A percentile compares a stretch with the other conserved stretches of the same genome.
phyloP scores from a whole-genome alignment of 75 land plant genomes.

The Picea sitchensis region DNA sequence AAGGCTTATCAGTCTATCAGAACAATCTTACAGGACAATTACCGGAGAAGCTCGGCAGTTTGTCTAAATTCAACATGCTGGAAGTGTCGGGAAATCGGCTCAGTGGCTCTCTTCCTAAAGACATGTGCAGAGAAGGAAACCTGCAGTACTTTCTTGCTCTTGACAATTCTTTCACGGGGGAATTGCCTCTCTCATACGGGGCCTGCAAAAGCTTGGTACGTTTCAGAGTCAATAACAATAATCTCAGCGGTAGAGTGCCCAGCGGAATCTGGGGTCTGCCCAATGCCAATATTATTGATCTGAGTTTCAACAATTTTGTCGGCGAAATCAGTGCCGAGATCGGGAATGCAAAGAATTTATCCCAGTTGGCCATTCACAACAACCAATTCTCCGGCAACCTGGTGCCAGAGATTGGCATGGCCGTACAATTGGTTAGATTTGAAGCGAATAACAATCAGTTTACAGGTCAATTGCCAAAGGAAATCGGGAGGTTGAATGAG shows the following conservation, averaged over 20 bases:
- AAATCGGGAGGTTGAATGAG: constrained; percentile 32
- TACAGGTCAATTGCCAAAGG: constrained; percentile 49
- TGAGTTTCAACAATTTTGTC: constrained; percentile 46
- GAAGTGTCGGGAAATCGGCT: constrained; percentile 9
- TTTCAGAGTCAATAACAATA: constrained; percentile 18
- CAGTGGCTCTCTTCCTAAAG: constrained; percentile 24
- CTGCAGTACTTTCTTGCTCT: constrained; percentile 54
- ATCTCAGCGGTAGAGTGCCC: constrained; percentile 28
- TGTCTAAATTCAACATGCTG: constrained; percentile 42
- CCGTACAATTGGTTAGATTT: constrained; percentile 23
- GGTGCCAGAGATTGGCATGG: constrained; percentile 43
- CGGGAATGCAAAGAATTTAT: constrained; percentile 29
- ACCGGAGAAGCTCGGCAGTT: constrained; percentile 64
- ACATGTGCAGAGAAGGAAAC: constrained; percentile 24
- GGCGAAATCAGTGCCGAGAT: constrained; percentile 56
- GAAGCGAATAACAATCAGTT: constrained; percentile 37
- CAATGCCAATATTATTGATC: constrained; percentile 21
- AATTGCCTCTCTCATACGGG: constrained; percentile 21
- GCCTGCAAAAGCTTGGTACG: constrained; percentile 18
- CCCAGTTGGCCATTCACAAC: constrained; percentile 19
- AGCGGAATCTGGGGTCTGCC: constrained; percentile 18
- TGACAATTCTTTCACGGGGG: constrained; percentile 59
- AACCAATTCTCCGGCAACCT: constrained; percentile 54
- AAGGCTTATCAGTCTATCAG: constrained; percentile 55
- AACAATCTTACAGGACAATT: constrained; percentile 66